Conservation (phyloP, 176 grass and related monocot genomes). For the Zea mays region DNA sequence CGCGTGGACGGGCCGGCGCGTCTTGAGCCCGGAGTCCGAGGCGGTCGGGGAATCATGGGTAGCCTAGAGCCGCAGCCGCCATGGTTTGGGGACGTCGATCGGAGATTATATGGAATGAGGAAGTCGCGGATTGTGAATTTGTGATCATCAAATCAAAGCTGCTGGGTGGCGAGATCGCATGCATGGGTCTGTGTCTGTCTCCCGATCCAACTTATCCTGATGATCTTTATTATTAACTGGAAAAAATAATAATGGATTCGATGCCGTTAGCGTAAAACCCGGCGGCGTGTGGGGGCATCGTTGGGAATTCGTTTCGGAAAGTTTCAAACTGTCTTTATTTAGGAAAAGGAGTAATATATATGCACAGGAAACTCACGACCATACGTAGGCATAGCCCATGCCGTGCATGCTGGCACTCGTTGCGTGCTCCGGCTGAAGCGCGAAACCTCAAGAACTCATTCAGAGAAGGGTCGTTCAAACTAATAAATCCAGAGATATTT, state of each 20-base stretch:
- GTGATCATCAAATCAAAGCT: not conserved
- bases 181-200: not conserved
- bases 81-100: not conserved
- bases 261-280: not conserved
- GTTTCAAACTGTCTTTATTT: constrained; percentile 9
- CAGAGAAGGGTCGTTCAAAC: not conserved
- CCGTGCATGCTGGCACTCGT: not conserved
- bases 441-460: not conserved
- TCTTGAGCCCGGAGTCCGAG: constrained; percentile 1
- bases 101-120: constrained; percentile 1
- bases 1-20: not conserved
- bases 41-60: not conserved
- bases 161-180: not conserved
- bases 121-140: not conserved
- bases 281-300: not conserved
- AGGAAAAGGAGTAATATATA: not conserved
- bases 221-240: too few species aligned
- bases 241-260: not conserved
- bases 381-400: not conserved
- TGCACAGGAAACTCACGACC: not conserved
- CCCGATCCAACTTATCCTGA: not conserved
- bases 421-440: not conserved
- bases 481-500: not conserved
- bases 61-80: constrained; percentile 3
- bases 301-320: not conserved